Percentiles rank a stretch among this genome's conserved stretches.
Conservation (phyloP, 1,284 basidiomycete species). For the Microstroma glucosiphilum region DNA sequence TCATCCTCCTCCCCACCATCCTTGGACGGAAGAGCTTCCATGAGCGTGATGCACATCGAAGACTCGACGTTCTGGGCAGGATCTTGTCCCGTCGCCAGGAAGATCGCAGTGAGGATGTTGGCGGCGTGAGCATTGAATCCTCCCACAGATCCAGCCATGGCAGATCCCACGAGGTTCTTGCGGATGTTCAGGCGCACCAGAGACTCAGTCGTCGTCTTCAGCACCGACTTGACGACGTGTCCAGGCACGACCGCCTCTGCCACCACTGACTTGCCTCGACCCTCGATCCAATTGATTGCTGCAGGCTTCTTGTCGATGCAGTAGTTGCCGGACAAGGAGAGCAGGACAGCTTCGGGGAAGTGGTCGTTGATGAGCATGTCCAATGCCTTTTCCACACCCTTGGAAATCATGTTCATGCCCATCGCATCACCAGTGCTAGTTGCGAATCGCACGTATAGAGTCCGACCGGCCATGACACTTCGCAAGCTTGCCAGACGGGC, state of each 20-base stretch:
- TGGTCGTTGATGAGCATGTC: constrained; percentile 66
- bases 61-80: constrained; percentile 99
- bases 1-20: constrained; percentile 74
- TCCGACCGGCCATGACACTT: constrained; percentile 53
- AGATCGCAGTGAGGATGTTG: constrained; percentile 90
- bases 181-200: constrained; percentile 88
- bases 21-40: constrained; percentile 68
- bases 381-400: constrained; percentile 71
- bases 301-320: constrained; percentile 99
- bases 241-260: constrained; percentile 92
- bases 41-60: constrained; percentile 94
- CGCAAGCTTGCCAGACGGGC: constrained; percentile 45
- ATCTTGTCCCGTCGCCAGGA: constrained; percentile 94
- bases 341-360: constrained; percentile 89
- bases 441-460: constrained; percentile 89
- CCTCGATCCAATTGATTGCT: constrained; percentile 99
- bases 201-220: constrained; percentile 90
- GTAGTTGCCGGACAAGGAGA: constrained; percentile 93
- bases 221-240: constrained; percentile 74
- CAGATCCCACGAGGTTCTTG: constrained; percentile 96
- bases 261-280: constrained; percentile 92
- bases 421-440: constrained; percentile 96
- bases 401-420: constrained; percentile 94
- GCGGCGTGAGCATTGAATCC: constrained; percentile 99
- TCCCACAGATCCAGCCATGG: constrained; percentile 94